Base-by-base conservation (phyloP, 2,329 filamentous ascomycete genomes). In the Ceratocystis smalleyi region DNA sequence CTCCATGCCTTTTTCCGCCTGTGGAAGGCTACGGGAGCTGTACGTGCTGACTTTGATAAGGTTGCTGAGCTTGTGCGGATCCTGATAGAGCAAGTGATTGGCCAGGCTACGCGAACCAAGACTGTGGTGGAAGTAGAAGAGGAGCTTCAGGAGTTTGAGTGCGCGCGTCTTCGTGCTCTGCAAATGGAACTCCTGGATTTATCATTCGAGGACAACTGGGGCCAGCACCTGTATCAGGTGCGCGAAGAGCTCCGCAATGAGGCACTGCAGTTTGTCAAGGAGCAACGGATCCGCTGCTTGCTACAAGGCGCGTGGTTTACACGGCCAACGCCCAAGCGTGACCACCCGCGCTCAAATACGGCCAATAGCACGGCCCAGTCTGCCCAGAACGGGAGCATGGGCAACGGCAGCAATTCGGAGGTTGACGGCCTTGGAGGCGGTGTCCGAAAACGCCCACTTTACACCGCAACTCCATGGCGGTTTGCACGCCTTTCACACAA, bases 181-280 rank as follows among this genome's bases (percentile, higher is more conserved):
- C 94, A 99, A 74, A 96, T 97, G 91, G 88, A 95, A 69, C 79
- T 96, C 10, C 78, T 97, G 3, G 89, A 95, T 72, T 78, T 94
- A 68, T 89, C 90, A 0, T 97, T 97, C 71, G 92, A 97, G 73
- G 89, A 95, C 72, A 88, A 88, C 60, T 99, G 94, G 94, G 91
- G 91, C 12, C 83, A 88, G 67, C 91, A 97, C 74, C 79, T 99
- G 32, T 83, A 83, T 68, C 89, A 94, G 74, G 89, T 96, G n/a
- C 87, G 91, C 43, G 90, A 96, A 64, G 90, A 95, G 73, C 80
- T 97, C 55, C 88, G 89, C 69, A 85, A 92, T 70, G 94, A 99
- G 74, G 91, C 92, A 10, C 77, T 96, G 63, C 89, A 96, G 71
- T 99, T 99, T 71, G 89, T 97, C 74, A 96, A 96, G 74, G 94